A percentile compares a stretch with the other conserved stretches of the same genome.
Evolutionary conservation across 1,284 basidiomycete genomes (phyloP).

Genomic region (Porodaedalea pini): DNA sequence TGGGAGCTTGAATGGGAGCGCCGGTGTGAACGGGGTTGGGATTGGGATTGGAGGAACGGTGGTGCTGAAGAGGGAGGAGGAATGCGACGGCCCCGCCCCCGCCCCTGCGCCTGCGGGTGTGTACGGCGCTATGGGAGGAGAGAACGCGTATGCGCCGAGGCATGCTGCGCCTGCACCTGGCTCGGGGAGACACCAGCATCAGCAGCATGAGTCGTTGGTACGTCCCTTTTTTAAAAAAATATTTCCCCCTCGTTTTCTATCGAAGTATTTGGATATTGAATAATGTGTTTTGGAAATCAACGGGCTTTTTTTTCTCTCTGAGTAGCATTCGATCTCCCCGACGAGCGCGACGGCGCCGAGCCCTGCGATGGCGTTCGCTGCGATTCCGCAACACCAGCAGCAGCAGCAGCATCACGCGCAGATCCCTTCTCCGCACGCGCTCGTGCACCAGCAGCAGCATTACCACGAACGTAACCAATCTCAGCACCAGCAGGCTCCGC

Average conservation of each 20-base stretch:
- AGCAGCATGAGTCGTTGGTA: conserved; percentile 2
- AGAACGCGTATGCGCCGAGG: neutral
- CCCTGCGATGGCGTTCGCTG: neutral
- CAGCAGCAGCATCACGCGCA: conserved; percentile 6
- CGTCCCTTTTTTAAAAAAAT: neutral
- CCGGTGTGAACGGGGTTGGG: no score
- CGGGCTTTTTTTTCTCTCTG: neutral
- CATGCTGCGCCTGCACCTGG: no score
- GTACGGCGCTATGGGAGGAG: neutral
- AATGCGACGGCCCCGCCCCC: neutral
- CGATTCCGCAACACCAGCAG: conserved; percentile 4
- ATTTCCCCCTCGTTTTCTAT: no score
- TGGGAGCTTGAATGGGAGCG: neutral
- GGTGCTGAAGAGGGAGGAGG: neutral
- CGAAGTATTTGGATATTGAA: neutral
- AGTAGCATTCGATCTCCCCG: conserved; percentile 1
- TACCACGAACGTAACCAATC: conserved; percentile 2
- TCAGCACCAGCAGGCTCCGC: neutral
- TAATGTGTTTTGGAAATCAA: neutral
- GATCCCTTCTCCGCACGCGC: neutral
- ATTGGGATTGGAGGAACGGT: neutral
- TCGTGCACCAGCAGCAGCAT: conserved; percentile 3
- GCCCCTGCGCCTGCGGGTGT: neutral
- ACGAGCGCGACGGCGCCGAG: neutral
- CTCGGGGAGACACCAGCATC: neutral